Conservation (phyloP, 345 rosid genomes). For the Balakata baccata region DNA sequence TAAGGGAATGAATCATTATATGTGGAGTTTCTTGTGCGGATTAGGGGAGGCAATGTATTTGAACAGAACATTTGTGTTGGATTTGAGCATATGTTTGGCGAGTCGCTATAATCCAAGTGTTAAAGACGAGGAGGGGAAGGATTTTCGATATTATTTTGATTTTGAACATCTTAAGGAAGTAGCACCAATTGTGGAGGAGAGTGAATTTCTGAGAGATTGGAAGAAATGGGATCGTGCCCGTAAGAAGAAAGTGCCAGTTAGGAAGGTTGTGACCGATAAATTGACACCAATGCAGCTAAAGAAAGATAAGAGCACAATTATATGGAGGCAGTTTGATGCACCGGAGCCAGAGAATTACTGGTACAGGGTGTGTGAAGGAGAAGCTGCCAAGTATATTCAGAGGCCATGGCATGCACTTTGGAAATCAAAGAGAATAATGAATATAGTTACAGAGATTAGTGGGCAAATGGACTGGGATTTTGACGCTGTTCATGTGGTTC, state of each 20-base stretch:
- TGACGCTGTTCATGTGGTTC: slow-evolving; percentile 79
- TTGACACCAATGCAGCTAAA: slow-evolving; percentile 63
- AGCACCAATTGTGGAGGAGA: slow-evolving; percentile 73
- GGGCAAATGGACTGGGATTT: slow-evolving; percentile 97
- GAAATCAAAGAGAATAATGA: slow-evolving; percentile 95
- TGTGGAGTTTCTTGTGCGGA: slow-evolving; percentile 96
- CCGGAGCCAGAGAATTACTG: slow-evolving; percentile 88
- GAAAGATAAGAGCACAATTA: slow-evolving; percentile 70
- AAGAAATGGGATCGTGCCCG: slow-evolving; percentile 74
- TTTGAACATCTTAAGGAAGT: slow-evolving; percentile 85
- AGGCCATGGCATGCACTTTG: slow-evolving; percentile 87
- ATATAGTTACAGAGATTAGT: slow-evolving; percentile 74
- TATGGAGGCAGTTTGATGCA: slow-evolving; percentile 88
- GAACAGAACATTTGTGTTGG: slow-evolving; percentile 89
- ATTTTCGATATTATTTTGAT: slow-evolving; percentile 81
- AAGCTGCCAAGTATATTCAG: slow-evolving; percentile 59
- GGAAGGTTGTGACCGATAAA: slow-evolving; percentile 67
- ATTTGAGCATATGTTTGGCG: slow-evolving; percentile 74
- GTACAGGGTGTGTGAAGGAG: slow-evolving; percentile 93
- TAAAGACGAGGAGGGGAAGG: slow-evolving; percentile 82
- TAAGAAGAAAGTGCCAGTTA: slow-evolving; percentile 66
- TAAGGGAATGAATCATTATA: slow-evolving; percentile 89
- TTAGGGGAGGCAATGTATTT: slow-evolving; percentile 91
- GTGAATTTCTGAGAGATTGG: slow-evolving; percentile 75
- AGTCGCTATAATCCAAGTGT: slow-evolving; percentile 56